A percentile compares a stretch with the other conserved stretches of the same genome.
Conservation (phyloP, 768 basidiomycete species). For the Auricularia sp. region DNA sequence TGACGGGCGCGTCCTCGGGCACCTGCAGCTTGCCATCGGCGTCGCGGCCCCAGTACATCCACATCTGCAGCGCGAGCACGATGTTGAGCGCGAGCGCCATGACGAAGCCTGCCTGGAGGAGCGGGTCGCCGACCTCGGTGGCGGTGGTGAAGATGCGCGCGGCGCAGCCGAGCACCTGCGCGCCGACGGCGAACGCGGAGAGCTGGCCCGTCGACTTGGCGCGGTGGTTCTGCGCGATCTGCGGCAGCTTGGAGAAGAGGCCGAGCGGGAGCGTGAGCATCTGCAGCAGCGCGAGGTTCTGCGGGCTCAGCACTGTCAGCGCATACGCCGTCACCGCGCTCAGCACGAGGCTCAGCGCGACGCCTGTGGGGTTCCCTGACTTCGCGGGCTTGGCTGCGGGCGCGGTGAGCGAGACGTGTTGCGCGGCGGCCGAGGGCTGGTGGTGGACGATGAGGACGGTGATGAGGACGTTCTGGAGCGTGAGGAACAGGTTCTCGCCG, state of each 20-base stretch:
- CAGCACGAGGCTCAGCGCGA: conserved; percentile 22
- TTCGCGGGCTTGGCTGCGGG: conserved; percentile 20
- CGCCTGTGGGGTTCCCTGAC: conserved; percentile 23
- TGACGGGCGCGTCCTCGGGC: neutral
- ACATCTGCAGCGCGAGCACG: conserved; percentile 78
- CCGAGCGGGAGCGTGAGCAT: conserved; percentile 83
- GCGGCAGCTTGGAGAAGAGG: conserved; percentile 87
- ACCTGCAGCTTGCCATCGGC: conserved; percentile 7
- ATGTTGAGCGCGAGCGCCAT: conserved; percentile 75
- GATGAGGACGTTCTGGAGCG: conserved; percentile 79
- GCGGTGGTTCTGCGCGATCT: conserved; percentile 75
- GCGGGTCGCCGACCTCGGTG: conserved; percentile 74
- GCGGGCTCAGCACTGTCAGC: conserved; percentile 29
- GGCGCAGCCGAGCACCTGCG: conserved; percentile 80
- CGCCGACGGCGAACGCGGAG: conserved; percentile 82
- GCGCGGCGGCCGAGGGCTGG: conserved; percentile 15
- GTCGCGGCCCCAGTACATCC: conserved; percentile 68
- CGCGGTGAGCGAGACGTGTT: conserved; percentile 23
- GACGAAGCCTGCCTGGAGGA: conserved; percentile 76
- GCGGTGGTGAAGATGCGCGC: conserved; percentile 91
- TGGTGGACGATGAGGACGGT: conserved; percentile 78
- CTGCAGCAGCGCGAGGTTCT: conserved; percentile 60
- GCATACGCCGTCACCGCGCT: conserved; percentile 30
- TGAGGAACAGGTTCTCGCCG: conserved; percentile 93
- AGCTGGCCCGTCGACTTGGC: conserved; percentile 83